phyloP scores from a whole-genome alignment of 164 flowering plant species.

The Houttuynia cordata region DNA sequence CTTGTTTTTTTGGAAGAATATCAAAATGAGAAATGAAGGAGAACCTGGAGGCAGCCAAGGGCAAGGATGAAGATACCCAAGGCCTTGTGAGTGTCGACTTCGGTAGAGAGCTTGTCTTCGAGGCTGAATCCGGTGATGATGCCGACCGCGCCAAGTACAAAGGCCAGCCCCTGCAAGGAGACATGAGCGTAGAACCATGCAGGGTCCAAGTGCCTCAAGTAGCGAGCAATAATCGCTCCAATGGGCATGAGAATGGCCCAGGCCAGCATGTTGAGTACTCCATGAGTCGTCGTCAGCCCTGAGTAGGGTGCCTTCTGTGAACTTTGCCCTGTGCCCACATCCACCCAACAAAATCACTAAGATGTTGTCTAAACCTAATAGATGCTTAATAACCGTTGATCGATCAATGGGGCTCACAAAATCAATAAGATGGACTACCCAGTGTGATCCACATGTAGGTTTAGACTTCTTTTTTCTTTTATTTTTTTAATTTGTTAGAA shows the following conservation, averaged over 20 bases:
- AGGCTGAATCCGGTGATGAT: constrained; percentile 37
- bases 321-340: constrained; percentile 10
- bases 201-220: constrained; percentile 46
- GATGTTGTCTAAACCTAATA: too few relatives aligned
- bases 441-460: too few relatives aligned
- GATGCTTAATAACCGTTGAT: too few relatives aligned
- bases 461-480: too few relatives aligned
- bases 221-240: constrained; percentile 43
- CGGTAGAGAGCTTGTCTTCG: constrained; percentile 18
- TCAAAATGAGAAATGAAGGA: neutral
- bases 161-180: constrained; percentile 31
- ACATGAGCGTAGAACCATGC: constrained; percentile 59
- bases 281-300: constrained; percentile 41
- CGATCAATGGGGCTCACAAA: too few relatives aligned
- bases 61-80: constrained; percentile 43
- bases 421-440: too few relatives aligned
- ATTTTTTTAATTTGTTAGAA: too few relatives aligned
- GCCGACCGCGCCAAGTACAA: constrained; percentile 36
- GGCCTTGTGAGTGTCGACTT: constrained; percentile 37
- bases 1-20: too few relatives aligned
- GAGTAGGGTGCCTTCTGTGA: constrained; percentile 2
- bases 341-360: neutral
- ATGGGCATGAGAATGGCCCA: constrained; percentile 56
- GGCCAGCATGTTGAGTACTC: constrained; percentile 47
- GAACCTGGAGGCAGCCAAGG: constrained; percentile 60